Evolutionary conservation across 352 stramenopile species (phyloP).

Genomic region (Phytopythium montanum): DNA sequence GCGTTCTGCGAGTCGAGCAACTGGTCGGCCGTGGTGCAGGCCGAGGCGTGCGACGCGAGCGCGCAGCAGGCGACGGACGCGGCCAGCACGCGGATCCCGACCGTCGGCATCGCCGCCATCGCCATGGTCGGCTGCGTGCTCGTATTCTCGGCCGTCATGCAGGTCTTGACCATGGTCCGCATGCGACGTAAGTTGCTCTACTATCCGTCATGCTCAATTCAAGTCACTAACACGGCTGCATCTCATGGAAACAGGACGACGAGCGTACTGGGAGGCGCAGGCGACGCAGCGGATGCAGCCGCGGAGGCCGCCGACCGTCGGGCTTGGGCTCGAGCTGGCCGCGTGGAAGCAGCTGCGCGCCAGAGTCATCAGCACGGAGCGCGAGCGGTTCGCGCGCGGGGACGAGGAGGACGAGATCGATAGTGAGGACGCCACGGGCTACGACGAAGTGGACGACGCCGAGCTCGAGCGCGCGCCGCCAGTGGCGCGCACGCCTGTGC

Average conservation of each 20-base stretch:
- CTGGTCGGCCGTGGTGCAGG: constrained; percentile 31
- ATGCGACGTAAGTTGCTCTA: constrained; percentile 21
- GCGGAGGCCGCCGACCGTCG: constrained; percentile 15
- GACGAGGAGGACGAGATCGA: constrained; percentile 17
- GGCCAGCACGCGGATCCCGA: constrained; percentile 16
- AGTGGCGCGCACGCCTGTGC: neutral
- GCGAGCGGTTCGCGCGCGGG: constrained; percentile 7
- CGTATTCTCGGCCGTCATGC: constrained; percentile 20
- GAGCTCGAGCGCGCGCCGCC: neutral
- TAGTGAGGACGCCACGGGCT: constrained; percentile 15
- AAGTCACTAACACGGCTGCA: neutral
- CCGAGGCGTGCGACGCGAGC: constrained; percentile 33
- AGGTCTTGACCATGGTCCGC: constrained; percentile 24
- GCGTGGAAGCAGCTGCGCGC: constrained; percentile 58
- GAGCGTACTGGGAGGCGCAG: constrained; percentile 17
- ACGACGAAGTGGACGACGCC: constrained; percentile 6
- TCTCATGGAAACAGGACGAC: constrained; percentile 8
- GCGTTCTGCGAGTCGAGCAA: constrained; percentile 46
- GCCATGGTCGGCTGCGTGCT: constrained; percentile 27
- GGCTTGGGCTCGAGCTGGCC: constrained; percentile 38
- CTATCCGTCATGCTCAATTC: constrained; percentile 3
- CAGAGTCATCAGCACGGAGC: constrained; percentile 43
- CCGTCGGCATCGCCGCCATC: constrained; percentile 24
- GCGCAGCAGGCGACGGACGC: constrained; percentile 4
- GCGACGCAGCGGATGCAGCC: constrained; percentile 15